phyloP scores from a whole-genome alignment of 2,329 filamentous ascomycete species.

The Sphaceloma murrayae region DNA sequence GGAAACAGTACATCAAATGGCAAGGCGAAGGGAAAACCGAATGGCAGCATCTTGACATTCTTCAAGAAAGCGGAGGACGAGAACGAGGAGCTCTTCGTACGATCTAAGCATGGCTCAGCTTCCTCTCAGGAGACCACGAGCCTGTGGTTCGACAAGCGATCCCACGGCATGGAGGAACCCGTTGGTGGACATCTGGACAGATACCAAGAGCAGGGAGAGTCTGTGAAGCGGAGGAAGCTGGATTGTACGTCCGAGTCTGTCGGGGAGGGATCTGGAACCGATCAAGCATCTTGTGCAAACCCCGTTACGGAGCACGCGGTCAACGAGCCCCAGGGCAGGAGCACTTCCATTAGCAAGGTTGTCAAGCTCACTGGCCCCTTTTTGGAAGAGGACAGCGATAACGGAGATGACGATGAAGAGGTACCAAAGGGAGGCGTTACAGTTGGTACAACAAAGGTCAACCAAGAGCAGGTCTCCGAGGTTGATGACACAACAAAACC shows the following conservation, averaged over 20 bases:
- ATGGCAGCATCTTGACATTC: slow-evolving; percentile 45
- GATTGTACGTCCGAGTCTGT: slow-evolving; percentile 19
- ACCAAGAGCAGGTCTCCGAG: neutral
- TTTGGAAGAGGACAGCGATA: slow-evolving; percentile 56
- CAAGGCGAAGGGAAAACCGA: slow-evolving; percentile 36
- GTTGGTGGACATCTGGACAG: slow-evolving; percentile 24
- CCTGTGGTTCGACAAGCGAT: slow-evolving; percentile 13
- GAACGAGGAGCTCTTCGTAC: slow-evolving; percentile 30
- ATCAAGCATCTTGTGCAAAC: too few relatives aligned
- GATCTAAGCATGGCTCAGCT: slow-evolving; percentile 12
- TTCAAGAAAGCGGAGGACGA: slow-evolving; percentile 43
- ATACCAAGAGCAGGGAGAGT: slow-evolving; percentile 37
- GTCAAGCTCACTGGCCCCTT: slow-evolving; percentile 56
- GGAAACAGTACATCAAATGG: slow-evolving; percentile 27
- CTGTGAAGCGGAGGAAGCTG: slow-evolving; percentile 35
- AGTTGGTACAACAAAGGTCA: neutral
- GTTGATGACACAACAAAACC: too few relatives aligned
- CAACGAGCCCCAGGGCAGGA: too few relatives aligned
- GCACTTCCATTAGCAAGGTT: too few relatives aligned
- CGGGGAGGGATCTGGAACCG: too few relatives aligned
- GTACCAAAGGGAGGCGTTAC: slow-evolving; percentile 4
- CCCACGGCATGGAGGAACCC: slow-evolving; percentile 22
- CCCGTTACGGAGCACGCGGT: too few relatives aligned
- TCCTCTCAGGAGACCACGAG: neutral
- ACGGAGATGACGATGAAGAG: slow-evolving; percentile 28